Base-by-base conservation (phyloP, 2,329 filamentous ascomycete genomes). In the Epichloe uncinata region DNA sequence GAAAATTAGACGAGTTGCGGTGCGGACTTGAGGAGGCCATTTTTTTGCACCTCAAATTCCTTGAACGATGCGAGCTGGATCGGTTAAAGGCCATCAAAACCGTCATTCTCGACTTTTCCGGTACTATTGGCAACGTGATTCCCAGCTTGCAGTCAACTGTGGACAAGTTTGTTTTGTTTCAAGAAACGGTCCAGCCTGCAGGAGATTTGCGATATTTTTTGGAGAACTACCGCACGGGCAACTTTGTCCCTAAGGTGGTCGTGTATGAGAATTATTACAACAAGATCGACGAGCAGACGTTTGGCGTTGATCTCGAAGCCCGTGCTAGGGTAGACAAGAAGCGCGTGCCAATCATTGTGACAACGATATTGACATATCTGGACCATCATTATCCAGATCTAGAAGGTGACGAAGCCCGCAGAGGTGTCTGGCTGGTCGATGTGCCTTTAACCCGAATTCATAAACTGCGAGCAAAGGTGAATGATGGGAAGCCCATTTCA, bases 231-330 rank as follows among this genome's bases (percentile, higher is more conserved):
- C 84, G 90, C 55, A 98, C 93, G 6, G 93, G 93, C 55, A 87
- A 84, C 56, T 98, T 95, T 64, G 80, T 88, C 47, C 93, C 93
- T 8, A 90, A 81, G 60, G 91, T 97, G 30, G 82, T 89, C 44
- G 85, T 88, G 3, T 98, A 98, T 67, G 93, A 98, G 70, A 98
- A 97, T 66, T 98, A 98, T 70, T 98, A 98, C 73, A 96, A 96
- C 68, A 89, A 87, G 56, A 89, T 96, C 22, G 93, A 96, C 65
- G 90, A 96, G 63, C 90, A 97, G 75, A 95, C 88, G 0, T 98
- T 97, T 63, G 93, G 94, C 56, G 89, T 98, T 50, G 94, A 98
- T 62, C 79, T 98, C n/a, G 93, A 98, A 69, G 89, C 91, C 37
- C 78, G 93, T 57, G 93, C 93, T 43, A 78, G 91, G 57, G 90